These are phyloP conservation scores for Colletotrichum cuscutae DNA, from an alignment of 2,329 filamentous ascomycete genomes.

Conservation along the genomic window DNA sequence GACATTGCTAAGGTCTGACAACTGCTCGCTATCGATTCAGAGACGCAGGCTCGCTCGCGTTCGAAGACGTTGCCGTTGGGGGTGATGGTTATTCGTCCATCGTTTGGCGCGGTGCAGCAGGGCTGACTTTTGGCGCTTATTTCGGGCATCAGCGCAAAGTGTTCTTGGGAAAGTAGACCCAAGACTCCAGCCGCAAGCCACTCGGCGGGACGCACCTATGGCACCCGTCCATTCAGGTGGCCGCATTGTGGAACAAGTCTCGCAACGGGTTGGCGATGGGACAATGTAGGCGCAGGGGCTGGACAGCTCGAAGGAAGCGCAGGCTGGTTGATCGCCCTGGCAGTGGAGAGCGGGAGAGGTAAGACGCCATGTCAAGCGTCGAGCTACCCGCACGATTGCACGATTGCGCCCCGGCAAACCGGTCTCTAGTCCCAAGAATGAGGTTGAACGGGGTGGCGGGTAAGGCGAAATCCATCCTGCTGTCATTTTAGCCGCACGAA, in stretches of 20 bases:
- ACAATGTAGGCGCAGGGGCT: neutral
- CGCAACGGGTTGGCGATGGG: neutral
- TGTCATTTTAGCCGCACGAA: neutral
- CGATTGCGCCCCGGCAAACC: conserved; percentile 20
- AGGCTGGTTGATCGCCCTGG: neutral
- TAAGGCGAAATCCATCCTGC: conserved; percentile 4
- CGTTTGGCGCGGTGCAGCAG: neutral
- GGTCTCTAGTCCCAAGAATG: conserved; percentile 4
- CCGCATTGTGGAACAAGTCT: neutral
- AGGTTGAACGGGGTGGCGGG: conserved; percentile 16
- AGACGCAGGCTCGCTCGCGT: neutral
- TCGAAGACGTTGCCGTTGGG: neutral
- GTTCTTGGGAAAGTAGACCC: too few relatives aligned
- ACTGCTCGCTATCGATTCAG: conserved; percentile 13
- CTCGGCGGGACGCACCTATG: neutral
- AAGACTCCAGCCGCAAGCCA: neutral
- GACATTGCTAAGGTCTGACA: neutral
- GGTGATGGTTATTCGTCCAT: neutral
- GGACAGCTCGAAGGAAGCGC: neutral
- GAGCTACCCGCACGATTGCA: conserved; percentile 10
- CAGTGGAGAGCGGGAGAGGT: conserved; percentile 18
- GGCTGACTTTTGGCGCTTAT: neutral
- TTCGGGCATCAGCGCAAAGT: neutral
- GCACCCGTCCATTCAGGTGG: neutral
- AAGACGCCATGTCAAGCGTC: neutral